Evolutionary conservation across 129 eudicot species (phyloP), one percentile per base, ranked within the genome.

Genomic region (Lactuca saligna): DNA sequence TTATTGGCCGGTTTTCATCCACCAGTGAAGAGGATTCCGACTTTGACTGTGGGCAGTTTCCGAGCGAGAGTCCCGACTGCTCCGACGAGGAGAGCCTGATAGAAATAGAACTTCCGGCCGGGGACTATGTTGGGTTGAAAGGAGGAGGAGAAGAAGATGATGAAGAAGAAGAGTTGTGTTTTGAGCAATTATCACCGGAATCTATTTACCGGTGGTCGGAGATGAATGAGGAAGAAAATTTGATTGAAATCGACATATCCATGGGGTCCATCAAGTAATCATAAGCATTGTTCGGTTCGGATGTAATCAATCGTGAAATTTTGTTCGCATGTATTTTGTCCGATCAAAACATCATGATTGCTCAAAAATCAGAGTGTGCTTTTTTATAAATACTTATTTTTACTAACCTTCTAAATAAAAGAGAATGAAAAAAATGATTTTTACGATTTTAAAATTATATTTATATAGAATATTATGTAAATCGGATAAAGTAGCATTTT

Each of bases 221-320:
- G 58, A 69, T 86, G 80, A 77, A 71, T 74, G 96, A 89, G 54
- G 96, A 88, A 67, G 97, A 90, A 11, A 87, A 87, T 65, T 72
- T 90, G 80, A 85, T 90, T 29, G 97, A 90, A 77, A 87, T 90
- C 39, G 97, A 90, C 65, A 78, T 90, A 37, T 82, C 86, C 14
- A 87, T 90, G 86, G 97, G 97, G 54, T 85, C 87, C 72, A 87
- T 87, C 72, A 90, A 84, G 70, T 87, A 84, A 63, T 70, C 88
- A 61, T 46, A 11, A 46, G 51, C 51, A 3, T 46, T 46, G 50
- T 44, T 44, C 50, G 50, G 50, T 10, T 44, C 14, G 13, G 12
- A 46, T 46, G 51, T 46, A 46, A 12, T 46, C 15, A 46, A 11
- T 46, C 51, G 51, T 46, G 51, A 46, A 39, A 46, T 46, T 46